These are phyloP conservation scores for Lactarius hatsudake DNA, from an alignment of 768 basidiomycete species.

Conservation along the genomic window DNA sequence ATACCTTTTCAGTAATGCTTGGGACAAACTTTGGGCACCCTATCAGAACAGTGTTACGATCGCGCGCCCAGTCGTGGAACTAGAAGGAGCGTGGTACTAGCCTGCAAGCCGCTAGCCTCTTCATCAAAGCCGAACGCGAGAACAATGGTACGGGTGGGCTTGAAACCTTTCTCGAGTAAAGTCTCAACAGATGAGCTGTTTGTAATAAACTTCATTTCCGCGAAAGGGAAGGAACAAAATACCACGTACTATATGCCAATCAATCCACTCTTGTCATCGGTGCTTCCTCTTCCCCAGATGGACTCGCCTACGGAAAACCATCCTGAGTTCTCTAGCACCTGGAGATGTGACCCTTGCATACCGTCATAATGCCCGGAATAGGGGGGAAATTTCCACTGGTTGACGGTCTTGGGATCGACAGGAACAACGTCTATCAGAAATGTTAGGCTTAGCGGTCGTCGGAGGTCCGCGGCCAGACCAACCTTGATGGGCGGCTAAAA, in stretches of 20 bases:
- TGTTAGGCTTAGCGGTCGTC: not conserved
- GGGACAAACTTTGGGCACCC: slow-evolving; percentile 53
- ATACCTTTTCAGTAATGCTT: slow-evolving; percentile 54
- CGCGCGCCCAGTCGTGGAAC: not conserved
- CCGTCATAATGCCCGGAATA: slow-evolving; percentile 64
- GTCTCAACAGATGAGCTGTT: slow-evolving; percentile 39
- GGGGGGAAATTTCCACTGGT: slow-evolving; percentile 58
- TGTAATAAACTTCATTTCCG: not conserved
- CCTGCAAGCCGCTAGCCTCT: slow-evolving; percentile 35
- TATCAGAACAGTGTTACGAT: slow-evolving; percentile 29
- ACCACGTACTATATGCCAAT: slow-evolving; percentile 35
- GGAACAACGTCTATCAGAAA: slow-evolving; percentile 59
- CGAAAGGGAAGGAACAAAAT: not conserved
- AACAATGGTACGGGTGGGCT: slow-evolving; percentile 36
- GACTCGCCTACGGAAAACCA: slow-evolving; percentile 27
- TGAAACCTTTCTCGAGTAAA: slow-evolving; percentile 39
- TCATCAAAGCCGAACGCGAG: slow-evolving; percentile 43
- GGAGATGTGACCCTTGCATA: slow-evolving; percentile 19
- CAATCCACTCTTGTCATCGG: slow-evolving; percentile 37
- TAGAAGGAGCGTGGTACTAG: slow-evolving; percentile 1
- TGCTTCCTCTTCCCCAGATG: slow-evolving; percentile 38
- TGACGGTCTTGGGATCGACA: slow-evolving; percentile 52
- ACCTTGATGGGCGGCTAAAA: slow-evolving; percentile 56
- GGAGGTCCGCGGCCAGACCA: not conserved
- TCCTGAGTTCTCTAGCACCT: not conserved